Evolutionary conservation across 352 stramenopile species (phyloP).

Genomic region (Globisporangium barbulae): DNA sequence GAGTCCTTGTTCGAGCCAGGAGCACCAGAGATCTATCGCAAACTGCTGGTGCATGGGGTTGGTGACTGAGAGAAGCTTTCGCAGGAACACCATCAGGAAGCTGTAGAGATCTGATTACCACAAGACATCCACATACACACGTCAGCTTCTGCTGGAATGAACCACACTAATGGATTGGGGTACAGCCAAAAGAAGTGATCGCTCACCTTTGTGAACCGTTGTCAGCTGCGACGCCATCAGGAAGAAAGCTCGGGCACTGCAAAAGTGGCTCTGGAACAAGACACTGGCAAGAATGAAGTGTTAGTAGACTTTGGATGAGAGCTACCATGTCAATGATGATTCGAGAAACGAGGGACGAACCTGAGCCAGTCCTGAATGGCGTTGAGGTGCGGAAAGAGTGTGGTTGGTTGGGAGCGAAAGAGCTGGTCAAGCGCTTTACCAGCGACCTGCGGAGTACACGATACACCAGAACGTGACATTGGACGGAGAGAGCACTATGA

Average conservation of each 20-base stretch:
- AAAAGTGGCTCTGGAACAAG: slow-evolving; percentile 46
- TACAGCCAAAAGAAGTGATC: background rate
- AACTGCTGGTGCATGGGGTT: slow-evolving; percentile 47
- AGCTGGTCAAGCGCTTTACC: slow-evolving; percentile 19
- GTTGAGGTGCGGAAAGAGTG: slow-evolving; percentile 43
- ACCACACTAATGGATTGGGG: background rate
- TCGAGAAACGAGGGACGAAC: slow-evolving; percentile 17
- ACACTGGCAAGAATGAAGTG: slow-evolving; percentile 18
- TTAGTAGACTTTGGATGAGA: slow-evolving; percentile 4
- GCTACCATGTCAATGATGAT: background rate
- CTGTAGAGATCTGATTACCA: slow-evolving; percentile 61
- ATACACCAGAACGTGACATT: no score
- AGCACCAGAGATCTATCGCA: slow-evolving; percentile 70
- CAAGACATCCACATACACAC: background rate
- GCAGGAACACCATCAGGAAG: slow-evolving; percentile 79
- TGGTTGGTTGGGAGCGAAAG: slow-evolving; percentile 26
- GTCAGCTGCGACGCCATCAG: slow-evolving; percentile 41
- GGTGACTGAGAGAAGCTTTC: slow-evolving; percentile 63
- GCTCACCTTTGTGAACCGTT: slow-evolving; percentile 40
- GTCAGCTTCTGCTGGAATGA: background rate
- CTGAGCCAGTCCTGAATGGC: slow-evolving; percentile 70
- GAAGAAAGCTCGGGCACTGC: slow-evolving; percentile 39
- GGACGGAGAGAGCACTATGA: no score
- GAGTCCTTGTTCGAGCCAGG: slow-evolving; percentile 44
- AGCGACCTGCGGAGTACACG: slow-evolving; percentile 9